A percentile compares a stretch with the other conserved stretches of the same genome.
phyloP scores from a whole-genome alignment of 106 monocot species.

The Allium sativum region DNA sequence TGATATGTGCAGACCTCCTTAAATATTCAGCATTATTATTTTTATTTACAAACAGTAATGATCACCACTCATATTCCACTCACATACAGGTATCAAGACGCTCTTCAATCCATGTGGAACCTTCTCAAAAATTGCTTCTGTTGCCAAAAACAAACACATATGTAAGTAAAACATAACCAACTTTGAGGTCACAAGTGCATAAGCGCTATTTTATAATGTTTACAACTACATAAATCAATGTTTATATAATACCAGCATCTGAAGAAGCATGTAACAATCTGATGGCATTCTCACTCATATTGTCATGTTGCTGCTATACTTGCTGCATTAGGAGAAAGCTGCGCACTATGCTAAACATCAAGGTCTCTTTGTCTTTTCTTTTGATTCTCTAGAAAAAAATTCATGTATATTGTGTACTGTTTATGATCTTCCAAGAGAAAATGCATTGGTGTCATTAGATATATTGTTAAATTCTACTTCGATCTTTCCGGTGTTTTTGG shows the following conservation, averaged over 20 bases:
- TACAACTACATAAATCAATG: not conserved
- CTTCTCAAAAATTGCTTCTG: constrained; percentile 47
- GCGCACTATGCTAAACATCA: constrained; percentile 57
- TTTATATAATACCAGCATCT: constrained; percentile 37
- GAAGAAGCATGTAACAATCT: constrained; percentile 81
- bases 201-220: not conserved
- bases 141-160: constrained; percentile 38
- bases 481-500: not conserved
- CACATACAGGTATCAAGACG: constrained; percentile 49
- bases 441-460: too few species aligned
- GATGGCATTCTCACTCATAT: constrained; percentile 76
- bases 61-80: too few species aligned
- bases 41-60: too few species aligned
- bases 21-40: too few species aligned
- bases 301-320: constrained; percentile 94
- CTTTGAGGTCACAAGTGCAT: not conserved
- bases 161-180: constrained; percentile 20
- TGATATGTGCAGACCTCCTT: too few species aligned
- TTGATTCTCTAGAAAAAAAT: not conserved
- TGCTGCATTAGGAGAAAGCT: constrained; percentile 85
- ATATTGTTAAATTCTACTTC: not conserved
- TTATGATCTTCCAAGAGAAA: too few species aligned
- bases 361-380: constrained; percentile 23
- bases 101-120: constrained; percentile 67
- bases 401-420: not conserved